Conservation (phyloP, 1,139 yeast species). For the Debaryomycetaceae sp. region DNA sequence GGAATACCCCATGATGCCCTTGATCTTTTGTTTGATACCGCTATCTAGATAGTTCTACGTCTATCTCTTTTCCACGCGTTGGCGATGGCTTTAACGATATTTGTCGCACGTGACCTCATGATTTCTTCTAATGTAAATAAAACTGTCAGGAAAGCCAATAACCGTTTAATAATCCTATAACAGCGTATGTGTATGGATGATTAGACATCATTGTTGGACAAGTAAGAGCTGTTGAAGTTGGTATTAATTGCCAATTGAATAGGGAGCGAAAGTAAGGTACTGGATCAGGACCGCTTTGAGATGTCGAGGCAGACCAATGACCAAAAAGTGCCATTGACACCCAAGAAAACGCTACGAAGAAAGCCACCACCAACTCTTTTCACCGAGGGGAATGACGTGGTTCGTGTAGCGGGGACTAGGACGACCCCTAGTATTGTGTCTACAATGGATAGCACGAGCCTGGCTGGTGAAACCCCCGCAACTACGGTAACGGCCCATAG, state of each 20-base stretch:
- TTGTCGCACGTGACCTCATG: not conserved
- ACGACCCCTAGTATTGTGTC: not conserved
- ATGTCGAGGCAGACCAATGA: slow-evolving; percentile 2
- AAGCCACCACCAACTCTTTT: slow-evolving; percentile 26
- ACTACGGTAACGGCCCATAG: not conserved
- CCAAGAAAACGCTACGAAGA: slow-evolving; percentile 21
- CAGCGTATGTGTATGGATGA: not conserved
- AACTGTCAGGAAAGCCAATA: not conserved
- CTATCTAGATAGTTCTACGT: not conserved
- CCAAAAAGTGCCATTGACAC: slow-evolving; percentile 1
- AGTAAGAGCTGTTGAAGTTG: too few species aligned
- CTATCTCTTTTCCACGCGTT: slow-evolving; percentile 1
- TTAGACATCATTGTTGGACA: too few species aligned
- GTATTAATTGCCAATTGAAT: not conserved
- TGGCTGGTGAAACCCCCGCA: not conserved
- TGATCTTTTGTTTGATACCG: not conserved
- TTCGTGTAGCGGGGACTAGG: not conserved
- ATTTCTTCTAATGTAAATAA: not conserved
- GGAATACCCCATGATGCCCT: slow-evolving; percentile 17
- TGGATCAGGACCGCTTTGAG: not conserved
- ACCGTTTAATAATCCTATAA: too few species aligned
- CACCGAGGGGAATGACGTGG: not conserved
- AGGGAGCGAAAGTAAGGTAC: not conserved
- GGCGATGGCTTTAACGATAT: not conserved
- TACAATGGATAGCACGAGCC: not conserved